Conservation (phyloP, 1,139 yeast species). For the Scheffersomyces segobiensis region DNA sequence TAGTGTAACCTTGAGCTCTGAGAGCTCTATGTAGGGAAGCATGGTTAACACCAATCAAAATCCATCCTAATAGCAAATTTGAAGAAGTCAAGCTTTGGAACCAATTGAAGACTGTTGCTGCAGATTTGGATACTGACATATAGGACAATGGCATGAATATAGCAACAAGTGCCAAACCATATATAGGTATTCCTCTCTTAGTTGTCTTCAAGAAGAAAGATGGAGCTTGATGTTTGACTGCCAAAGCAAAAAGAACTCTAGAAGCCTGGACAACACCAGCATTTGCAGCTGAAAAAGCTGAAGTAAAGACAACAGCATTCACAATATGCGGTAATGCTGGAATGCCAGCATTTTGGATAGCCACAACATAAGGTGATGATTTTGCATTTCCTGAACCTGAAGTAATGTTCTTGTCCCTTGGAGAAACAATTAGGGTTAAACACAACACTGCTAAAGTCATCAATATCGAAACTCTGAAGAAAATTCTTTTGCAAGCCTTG, state of each 20-base stretch:
- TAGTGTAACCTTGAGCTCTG: slow-evolving; percentile 38
- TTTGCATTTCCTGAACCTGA: slow-evolving; percentile 47
- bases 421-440: slow-evolving; percentile 48
- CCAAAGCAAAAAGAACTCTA: slow-evolving; percentile 47
- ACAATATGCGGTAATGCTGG: slow-evolving; percentile 49
- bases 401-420: slow-evolving; percentile 39
- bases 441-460: slow-evolving; percentile 43
- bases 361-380: slow-evolving; percentile 57
- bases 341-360: slow-evolving; percentile 51
- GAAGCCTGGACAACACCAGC: slow-evolving; percentile 42
- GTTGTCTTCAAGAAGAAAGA: slow-evolving; percentile 40
- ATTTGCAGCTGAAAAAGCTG: slow-evolving; percentile 58
- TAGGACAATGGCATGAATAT: slow-evolving; percentile 27
- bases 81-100: slow-evolving; percentile 28
- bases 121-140: slow-evolving; percentile 21
- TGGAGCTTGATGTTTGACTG: slow-evolving; percentile 51
- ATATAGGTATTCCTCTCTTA: slow-evolving; percentile 45
- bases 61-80: slow-evolving; percentile 25
- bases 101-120: slow-evolving; percentile 30
- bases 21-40: slow-evolving; percentile 33
- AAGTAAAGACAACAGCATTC: slow-evolving; percentile 50
- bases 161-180: slow-evolving; percentile 28
- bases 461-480: slow-evolving; percentile 47
- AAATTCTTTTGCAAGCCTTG: slow-evolving; percentile 46
- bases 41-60: slow-evolving; percentile 30